Evolutionary conservation across 768 basidiomycete genomes (phyloP).

Genomic region (Tricholoma flavovirens): DNA sequence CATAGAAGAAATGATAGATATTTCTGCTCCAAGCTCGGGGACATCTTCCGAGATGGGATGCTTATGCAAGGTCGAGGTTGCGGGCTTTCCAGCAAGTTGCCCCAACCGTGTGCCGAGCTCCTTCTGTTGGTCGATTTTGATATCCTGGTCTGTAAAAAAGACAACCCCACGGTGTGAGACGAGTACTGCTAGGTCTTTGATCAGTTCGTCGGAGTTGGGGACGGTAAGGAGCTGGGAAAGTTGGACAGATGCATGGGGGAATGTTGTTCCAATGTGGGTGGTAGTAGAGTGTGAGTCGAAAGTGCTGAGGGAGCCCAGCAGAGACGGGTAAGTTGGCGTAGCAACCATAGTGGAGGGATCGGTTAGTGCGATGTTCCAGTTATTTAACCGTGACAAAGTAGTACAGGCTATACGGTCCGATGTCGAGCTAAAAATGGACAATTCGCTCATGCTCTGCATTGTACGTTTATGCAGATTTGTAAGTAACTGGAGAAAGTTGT

Average conservation of each 20-base stretch:
- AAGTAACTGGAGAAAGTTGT: no score
- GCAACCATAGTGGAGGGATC: slow-evolving; percentile 19
- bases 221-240: slow-evolving; percentile 39
- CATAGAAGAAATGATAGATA: slow-evolving; percentile 45
- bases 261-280: slow-evolving; percentile 52
- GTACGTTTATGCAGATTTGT: no score
- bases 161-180: slow-evolving; percentile 56
- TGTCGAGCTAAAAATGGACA: no score
- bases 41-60: slow-evolving; percentile 51
- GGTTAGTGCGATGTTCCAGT: no score
- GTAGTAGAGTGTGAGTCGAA: slow-evolving; percentile 38
- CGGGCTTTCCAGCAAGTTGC: slow-evolving; percentile 42
- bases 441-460: no score
- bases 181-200: slow-evolving; percentile 49
- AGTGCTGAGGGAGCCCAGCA: slow-evolving; percentile 31
- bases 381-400: no score
- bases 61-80: slow-evolving; percentile 42
- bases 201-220: slow-evolving; percentile 41
- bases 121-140: slow-evolving; percentile 46
- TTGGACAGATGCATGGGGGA: slow-evolving; percentile 38
- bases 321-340: slow-evolving; percentile 17
- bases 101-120: slow-evolving; percentile 45
- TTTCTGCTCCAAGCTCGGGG: slow-evolving; percentile 46
- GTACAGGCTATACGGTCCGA: no score
- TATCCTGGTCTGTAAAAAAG: slow-evolving; percentile 54